Conservation (phyloP, 805 yeast species). For the Wickerhamiella galacta region DNA sequence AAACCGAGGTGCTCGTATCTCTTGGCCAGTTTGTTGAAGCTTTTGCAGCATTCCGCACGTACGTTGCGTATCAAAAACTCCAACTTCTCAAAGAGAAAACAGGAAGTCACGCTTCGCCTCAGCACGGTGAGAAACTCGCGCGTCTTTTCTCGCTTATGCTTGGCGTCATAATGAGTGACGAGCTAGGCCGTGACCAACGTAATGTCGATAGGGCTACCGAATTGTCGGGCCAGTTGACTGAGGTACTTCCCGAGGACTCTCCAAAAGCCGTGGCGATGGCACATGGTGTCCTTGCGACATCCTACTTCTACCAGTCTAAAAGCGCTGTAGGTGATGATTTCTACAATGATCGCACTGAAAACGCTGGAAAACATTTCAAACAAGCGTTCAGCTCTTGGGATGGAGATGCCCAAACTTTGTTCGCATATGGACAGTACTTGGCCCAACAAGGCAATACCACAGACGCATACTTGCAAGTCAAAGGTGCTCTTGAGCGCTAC, state of each 20-base stretch:
- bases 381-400: slow-evolving; percentile 7
- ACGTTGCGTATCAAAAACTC: slow-evolving; percentile 17
- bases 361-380: slow-evolving; percentile 12
- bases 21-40: slow-evolving; percentile 20
- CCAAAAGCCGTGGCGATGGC: not conserved
- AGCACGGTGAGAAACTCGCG: slow-evolving; percentile 11
- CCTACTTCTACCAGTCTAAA: slow-evolving; percentile 4
- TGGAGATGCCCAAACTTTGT: slow-evolving; percentile 9
- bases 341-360: slow-evolving; percentile 6
- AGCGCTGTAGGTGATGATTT: slow-evolving; percentile 9
- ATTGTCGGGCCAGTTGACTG: not conserved
- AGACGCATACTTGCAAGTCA: slow-evolving; percentile 15
- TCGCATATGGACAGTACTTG: slow-evolving; percentile 19
- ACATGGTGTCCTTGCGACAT: slow-evolving; percentile 9
- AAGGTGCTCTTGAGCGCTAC: slow-evolving; percentile 16
- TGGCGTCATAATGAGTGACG: slow-evolving; percentile 4
- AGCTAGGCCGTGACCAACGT: no score
- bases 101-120: slow-evolving; percentile 15
- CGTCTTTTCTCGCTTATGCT: slow-evolving; percentile 11
- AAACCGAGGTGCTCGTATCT: slow-evolving; percentile 15
- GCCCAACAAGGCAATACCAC: slow-evolving; percentile 13
- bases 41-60: slow-evolving; percentile 19
- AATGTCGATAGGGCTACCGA: slow-evolving; percentile 2
- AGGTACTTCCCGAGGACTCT: not conserved
- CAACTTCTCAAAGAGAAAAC: slow-evolving; percentile 12